A percentile compares a stretch with the other conserved stretches of the same genome.
These are phyloP conservation scores for Solanum acaule DNA, from an alignment of 257 asterid species.

Conservation along the genomic window DNA sequence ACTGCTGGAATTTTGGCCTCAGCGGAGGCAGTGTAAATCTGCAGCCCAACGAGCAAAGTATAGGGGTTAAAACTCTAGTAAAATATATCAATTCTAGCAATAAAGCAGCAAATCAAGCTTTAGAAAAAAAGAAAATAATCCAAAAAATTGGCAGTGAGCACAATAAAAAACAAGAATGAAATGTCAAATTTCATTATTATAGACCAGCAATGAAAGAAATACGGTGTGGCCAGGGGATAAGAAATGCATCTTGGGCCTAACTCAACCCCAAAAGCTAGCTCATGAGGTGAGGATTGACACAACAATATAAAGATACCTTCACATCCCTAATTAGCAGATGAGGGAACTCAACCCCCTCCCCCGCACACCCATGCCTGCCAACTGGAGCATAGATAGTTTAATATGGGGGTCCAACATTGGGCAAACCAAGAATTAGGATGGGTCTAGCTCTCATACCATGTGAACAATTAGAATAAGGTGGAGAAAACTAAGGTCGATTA, in stretches of 20 bases:
- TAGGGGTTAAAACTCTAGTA: neutral
- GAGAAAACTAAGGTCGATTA: neutral
- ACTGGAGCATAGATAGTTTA: too few species aligned
- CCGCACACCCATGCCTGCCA: too few species aligned
- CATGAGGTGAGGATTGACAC: too few species aligned
- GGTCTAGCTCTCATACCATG: neutral
- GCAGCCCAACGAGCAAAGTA: conserved; percentile 6
- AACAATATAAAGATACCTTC: too few species aligned
- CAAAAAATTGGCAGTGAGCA: neutral
- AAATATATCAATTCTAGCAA: neutral
- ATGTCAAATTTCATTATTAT: neutral
- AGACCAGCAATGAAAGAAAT: neutral
- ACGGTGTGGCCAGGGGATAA: too few species aligned
- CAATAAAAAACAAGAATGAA: neutral
- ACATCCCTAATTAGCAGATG: too few species aligned
- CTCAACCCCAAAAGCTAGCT: too few species aligned
- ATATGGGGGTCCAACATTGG: too few species aligned
- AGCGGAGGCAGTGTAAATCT: conserved; percentile 77
- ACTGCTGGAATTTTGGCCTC: conserved; percentile 91
- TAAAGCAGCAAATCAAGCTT: neutral
- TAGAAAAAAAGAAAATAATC: neutral
- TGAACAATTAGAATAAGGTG: neutral
- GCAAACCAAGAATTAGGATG: neutral
- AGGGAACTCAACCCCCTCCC: too few species aligned
- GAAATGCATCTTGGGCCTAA: too few species aligned